phyloP scores from a whole-genome alignment of 345 rosid genomes.

The Pugionium dolabratum region DNA sequence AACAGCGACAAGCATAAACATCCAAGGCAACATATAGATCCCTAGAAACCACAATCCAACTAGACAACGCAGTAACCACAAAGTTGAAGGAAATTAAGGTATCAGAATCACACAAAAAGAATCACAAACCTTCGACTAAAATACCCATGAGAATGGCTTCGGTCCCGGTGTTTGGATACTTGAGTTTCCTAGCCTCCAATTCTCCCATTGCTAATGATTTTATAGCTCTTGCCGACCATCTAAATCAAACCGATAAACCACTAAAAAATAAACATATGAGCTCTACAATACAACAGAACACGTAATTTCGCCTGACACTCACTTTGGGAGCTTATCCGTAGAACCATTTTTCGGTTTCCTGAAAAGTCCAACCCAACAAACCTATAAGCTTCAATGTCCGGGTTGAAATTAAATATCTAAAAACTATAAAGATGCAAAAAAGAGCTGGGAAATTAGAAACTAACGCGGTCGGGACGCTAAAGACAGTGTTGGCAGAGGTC shows the following conservation, averaged over 20 bases:
- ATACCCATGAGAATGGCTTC: conserved; percentile 91
- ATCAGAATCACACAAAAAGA: conserved; percentile 36
- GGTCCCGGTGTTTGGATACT: conserved; percentile 77
- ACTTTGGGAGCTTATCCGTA: conserved; percentile 64
- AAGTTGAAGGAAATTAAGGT: conserved; percentile 15
- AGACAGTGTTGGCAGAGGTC: conserved; percentile 47
- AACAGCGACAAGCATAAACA: neutral
- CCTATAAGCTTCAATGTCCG: conserved; percentile 21
- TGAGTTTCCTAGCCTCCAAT: conserved; percentile 89
- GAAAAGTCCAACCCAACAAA: conserved; percentile 33
- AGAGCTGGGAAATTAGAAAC: conserved; percentile 11
- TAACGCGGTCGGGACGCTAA: conserved; percentile 72
- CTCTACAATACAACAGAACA: neutral
- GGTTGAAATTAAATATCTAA: neutral
- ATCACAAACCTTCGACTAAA: conserved; percentile 76
- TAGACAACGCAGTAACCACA: neutral
- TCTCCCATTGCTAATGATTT: conserved; percentile 80
- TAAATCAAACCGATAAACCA: conserved; percentile 30
- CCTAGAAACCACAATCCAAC: neutral
- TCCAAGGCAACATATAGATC: neutral
- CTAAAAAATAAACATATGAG: conserved; percentile 11
- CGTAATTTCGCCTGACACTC: conserved; percentile 38
- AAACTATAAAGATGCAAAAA: neutral
- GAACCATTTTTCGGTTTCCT: conserved; percentile 59
- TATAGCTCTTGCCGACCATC: conserved; percentile 94